Base-by-base conservation (phyloP, 176 grass and related monocot genomes). In the Paspalum notatum region DNA sequence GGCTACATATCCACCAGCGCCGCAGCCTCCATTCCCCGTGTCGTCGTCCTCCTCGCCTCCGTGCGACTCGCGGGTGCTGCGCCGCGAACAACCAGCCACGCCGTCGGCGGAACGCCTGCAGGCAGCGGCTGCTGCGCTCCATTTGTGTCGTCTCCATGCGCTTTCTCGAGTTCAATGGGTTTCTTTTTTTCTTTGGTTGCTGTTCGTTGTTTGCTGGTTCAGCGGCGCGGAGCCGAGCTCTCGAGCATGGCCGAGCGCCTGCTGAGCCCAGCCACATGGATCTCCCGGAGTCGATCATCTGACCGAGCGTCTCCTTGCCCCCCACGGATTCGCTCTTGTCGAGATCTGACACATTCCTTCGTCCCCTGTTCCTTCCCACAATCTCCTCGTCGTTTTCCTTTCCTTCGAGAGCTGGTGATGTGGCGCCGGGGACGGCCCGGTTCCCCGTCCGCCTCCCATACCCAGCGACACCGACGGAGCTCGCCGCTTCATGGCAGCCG, bases 361-460 rank as follows among this genome's bases (percentile, higher is more conserved):
- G 3, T 32, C 32, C 32, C 32, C 32, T 32, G 32, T 32, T 32
- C 32, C 32, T 32, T n/a, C n/a, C n/a, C n/a, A 32, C 32, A 32
- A 32, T 3, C 32, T 32, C 32, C 32, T 32, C 32, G n/a, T n/a
- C n/a, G n/a, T n/a, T n/a, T n/a, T n/a, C n/a, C n/a, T n/a, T n/a
- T n/a, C n/a, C n/a, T n/a, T n/a, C n/a, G n/a, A n/a, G 8, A 59
- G 83, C 88, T 91, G 90, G 90, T 86, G 90, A 93, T 93, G 85
- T 89, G 80, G 90, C 86, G 85, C 46, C 76, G 80, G 43, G 68
- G 87, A 90, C 58, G 24, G 0, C 4, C 22, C 10, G 0, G 78
- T 96, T 90, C 80, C 65, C 77, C 69, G 82, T 82, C 79, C 75
- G 59, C 90, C 76, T 96, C 87, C 87, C 93, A 84, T 90, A 72